A percentile compares a stretch with the other conserved stretches of the same genome.
phyloP scores from a whole-genome alignment of 257 asterid genomes.

The Solanum arcanum region DNA sequence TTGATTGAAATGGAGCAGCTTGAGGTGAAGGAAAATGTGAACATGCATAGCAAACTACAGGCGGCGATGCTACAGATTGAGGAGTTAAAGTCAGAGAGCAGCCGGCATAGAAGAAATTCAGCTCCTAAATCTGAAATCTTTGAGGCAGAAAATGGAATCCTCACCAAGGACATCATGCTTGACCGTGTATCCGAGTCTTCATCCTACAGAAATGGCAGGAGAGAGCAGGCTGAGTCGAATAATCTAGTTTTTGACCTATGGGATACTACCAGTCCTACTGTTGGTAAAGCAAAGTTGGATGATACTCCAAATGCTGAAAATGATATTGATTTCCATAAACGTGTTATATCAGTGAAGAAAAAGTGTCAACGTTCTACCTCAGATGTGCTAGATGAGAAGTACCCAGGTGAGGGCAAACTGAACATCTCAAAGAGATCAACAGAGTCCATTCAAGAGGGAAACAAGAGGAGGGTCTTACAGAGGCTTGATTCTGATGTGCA shows the following conservation, averaged over 20 bases:
- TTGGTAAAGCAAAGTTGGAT: constrained; percentile 12
- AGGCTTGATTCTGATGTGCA: constrained; percentile 85
- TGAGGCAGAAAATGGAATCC: constrained; percentile 51
- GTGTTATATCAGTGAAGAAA: constrained; percentile 40
- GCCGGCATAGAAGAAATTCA: constrained; percentile 28
- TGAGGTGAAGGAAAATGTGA: constrained; percentile 43
- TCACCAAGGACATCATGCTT: constrained; percentile 88
- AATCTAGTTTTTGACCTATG: constrained; percentile 32
- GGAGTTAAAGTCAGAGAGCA: constrained; percentile 49
- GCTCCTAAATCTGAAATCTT: constrained; percentile 49
- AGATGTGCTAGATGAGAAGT: constrained; percentile 28
- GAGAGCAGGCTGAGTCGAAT: constrained; percentile 22
- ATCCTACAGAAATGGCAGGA: constrained; percentile 41
- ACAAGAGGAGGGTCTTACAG: constrained; percentile 60
- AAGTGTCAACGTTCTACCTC: constrained; percentile 20
- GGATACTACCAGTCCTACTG: constrained; percentile 20
- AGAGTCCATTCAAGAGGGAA: constrained; percentile 53
- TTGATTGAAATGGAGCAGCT: constrained; percentile 40
- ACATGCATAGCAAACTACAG: constrained; percentile 49
- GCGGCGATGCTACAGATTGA: constrained; percentile 57
- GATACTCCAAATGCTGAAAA: constrained; percentile 13
- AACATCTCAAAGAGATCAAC: constrained; percentile 45
- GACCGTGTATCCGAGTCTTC: constrained; percentile 84
- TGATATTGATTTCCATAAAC: constrained; percentile 14
- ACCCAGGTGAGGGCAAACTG: constrained; percentile 44